phyloP scores from a whole-genome alignment of 75 land plant genomes.

The Ceratopteris richardii region DNA sequence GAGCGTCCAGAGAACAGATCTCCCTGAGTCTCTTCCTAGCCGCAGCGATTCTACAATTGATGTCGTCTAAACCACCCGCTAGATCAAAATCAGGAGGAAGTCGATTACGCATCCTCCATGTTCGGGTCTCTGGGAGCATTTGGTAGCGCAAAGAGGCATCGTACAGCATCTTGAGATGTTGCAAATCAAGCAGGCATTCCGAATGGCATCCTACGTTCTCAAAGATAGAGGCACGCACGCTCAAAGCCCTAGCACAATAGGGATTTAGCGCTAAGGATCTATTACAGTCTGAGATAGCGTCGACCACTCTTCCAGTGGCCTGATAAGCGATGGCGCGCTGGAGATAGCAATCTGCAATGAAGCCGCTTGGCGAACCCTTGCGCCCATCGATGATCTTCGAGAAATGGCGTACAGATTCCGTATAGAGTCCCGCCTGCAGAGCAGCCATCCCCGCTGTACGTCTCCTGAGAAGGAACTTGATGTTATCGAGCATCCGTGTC shows the following conservation, averaged over 20 bases:
- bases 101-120: constrained; percentile 33
- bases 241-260: constrained; percentile 43
- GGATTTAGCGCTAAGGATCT: constrained; percentile 56
- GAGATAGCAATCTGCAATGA: constrained; percentile 59
- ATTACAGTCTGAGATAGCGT: constrained; percentile 72
- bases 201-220: constrained; percentile 45
- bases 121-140: constrained; percentile 46
- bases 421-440: constrained; percentile 55
- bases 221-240: constrained; percentile 38
- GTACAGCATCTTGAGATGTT: constrained; percentile 58
- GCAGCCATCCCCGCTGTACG: constrained; percentile 58
- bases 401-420: constrained; percentile 65
- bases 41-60: constrained; percentile 34
- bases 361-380: constrained; percentile 49
- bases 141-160: constrained; percentile 52
- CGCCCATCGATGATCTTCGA: constrained; percentile 61
- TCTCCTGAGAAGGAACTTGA: constrained; percentile 70
- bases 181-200: constrained; percentile 56
- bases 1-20: constrained; percentile 38
- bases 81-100: constrained; percentile 35
- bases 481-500: constrained; percentile 34
- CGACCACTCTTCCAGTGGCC: constrained; percentile 44
- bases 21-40: constrained; percentile 31
- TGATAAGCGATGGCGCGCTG: constrained; percentile 46
- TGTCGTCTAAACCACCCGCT: constrained; percentile 28